Evolutionary conservation across 257 asterid species (phyloP), one percentile per base, ranked within the genome.

Genomic region (Forsythia viridissima): DNA sequence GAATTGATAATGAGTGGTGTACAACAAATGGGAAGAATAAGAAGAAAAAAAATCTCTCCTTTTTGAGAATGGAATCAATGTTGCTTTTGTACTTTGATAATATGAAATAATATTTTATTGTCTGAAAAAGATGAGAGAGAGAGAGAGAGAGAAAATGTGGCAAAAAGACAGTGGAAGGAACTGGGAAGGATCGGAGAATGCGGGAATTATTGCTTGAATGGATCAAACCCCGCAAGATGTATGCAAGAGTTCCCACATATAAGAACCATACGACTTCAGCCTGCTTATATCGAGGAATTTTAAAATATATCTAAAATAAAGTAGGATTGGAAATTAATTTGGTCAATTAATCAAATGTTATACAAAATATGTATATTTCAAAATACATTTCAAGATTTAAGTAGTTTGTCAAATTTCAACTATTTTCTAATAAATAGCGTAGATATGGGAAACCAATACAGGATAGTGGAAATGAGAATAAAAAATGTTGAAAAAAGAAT

Each of bases 181-280:
- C 61, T 81, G 38, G 85, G 82, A 81, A 81, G 67, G 82, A 42
- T 77, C 89, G 82, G 80, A 76, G 85, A 87, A 84, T 77, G 90
- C 93, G 90, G 87, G 84, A 80, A 72, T 83, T 68, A 79, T 65
- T 82, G 92, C 89, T 80, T 82, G 85, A 88, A 84, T 88, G 88
- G 84, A 89, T 86, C 91, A 76, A 80, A 82, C 85, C 70, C 79
- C 67, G 52, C 72, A 43, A 59, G 36, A 10, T 21, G 16, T 8
- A 9, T 55, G 79, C 38, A 30, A 30, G 46, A 63, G 70, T 76
- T 40, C 79, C 43, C 79, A 65, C 79, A n/a, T 34, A 16, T 1
- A 21, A 74, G 34, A 30, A 71, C 34, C 13, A 16, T 13, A 52
- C 66, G n/a, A 16, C 34, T 57, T 74, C 51, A 57, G 34, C 44